Conservation (phyloP, 176 grass and related monocot species). For the Melocanna baccifera region DNA sequence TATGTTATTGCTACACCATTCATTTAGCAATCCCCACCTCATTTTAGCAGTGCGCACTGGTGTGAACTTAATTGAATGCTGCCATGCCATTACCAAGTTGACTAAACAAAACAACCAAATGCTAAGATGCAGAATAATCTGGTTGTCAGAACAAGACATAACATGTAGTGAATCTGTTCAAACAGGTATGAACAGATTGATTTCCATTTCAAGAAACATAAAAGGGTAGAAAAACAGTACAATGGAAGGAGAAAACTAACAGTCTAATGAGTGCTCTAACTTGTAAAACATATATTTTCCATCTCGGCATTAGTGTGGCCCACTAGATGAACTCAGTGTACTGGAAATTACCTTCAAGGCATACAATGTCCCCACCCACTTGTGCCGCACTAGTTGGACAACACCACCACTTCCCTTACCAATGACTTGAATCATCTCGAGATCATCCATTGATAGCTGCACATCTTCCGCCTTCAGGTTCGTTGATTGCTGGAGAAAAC, state of each 20-base stretch:
- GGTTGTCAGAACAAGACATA: background rate
- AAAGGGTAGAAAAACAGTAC: background rate
- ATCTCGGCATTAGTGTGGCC: background rate
- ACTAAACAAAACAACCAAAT: background rate
- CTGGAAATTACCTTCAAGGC: slow-evolving; percentile 74
- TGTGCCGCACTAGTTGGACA: slow-evolving; percentile 87
- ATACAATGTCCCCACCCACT: slow-evolving; percentile 81
- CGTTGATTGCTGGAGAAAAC: slow-evolving; percentile 36
- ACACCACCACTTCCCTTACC: slow-evolving; percentile 93
- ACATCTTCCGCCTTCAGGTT: slow-evolving; percentile 69
- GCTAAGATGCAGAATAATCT: background rate
- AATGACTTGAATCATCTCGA: slow-evolving; percentile 91
- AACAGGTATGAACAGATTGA: background rate
- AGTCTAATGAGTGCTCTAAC: background rate
- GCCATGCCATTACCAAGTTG: background rate
- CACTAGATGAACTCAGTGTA: slow-evolving; percentile 5
- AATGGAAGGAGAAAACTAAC: background rate
- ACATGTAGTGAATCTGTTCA: background rate
- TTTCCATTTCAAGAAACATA: slow-evolving; percentile 17
- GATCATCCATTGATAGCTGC: slow-evolving; percentile 77
- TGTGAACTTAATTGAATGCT: slow-evolving; percentile 3
- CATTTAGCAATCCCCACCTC: background rate
- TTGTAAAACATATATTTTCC: background rate
- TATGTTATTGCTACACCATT: background rate
- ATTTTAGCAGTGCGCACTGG: background rate